Base-by-base conservation (phyloP, 2,329 filamentous ascomycete genomes). In the Colletotrichum phormii region DNA sequence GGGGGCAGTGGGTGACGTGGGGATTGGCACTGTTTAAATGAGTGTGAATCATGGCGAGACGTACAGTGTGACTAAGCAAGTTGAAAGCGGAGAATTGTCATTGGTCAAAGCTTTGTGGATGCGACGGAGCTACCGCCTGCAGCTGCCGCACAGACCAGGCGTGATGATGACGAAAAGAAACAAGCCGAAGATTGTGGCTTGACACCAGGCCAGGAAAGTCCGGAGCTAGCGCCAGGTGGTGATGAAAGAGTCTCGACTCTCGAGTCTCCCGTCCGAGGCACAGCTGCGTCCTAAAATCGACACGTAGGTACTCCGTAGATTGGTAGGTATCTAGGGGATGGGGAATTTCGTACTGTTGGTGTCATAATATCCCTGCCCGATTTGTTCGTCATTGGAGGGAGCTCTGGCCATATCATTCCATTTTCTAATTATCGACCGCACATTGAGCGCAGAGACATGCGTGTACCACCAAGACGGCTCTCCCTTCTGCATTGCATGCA, bases 161-260 rank as follows among this genome's bases (percentile, higher is more conserved):
- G 37, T 15, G 59, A 59, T 66, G 58, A 72, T 72, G 71, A 73
- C 63, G 71, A 72, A 72, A 63, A 55, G 42, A 67, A 67, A 51
- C n/a, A 61, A 59, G 54, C 26, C 59, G 53, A 62, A 58, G 53
- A 49, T 61, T 61, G 57, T 63, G 71, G 71, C 71, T 73, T 73
- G 57, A 67, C 60, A 60, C 46, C 59, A 42, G 42, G 42, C 1
- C 57, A 70, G 66, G 55, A 54, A 73, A 73, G 60, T 71, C 67
- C 67, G 67, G 67, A 24, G 37, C 51, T 71, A 71, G 71, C 67
- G 67, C 31, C 66, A 65, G 66, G 66, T 73, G 49, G 67, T 70
- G 71, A 71, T 71, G 71, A 73, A 65, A 57, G 55, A 59, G 46
- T 55, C 37, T 12, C 33, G 49, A 61, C 13, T 8, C 13, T 22